These are phyloP conservation scores for Daedaleopsis sinensis DNA, from an alignment of 768 basidiomycete species.

Conservation along the genomic window DNA sequence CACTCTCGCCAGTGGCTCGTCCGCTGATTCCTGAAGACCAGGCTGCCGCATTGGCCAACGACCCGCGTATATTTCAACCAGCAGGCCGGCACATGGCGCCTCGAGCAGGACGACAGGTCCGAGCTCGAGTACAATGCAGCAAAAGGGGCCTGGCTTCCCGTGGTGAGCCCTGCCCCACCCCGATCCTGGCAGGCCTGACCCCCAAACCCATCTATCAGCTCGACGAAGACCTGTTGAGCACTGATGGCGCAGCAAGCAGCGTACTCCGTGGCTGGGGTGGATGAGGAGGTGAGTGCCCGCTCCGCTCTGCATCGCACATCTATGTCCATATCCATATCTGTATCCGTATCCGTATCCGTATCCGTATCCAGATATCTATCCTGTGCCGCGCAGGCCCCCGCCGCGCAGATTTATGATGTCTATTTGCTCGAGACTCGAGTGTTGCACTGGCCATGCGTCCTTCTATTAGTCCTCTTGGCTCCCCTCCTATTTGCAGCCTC, in stretches of 20 bases:
- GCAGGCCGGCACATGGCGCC: slow-evolving; percentile 77
- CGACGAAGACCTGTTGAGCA: slow-evolving; percentile 84
- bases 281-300: slow-evolving; percentile 75
- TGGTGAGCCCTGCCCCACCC: slow-evolving; percentile 50
- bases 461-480: too few species aligned
- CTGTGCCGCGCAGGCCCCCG: slow-evolving; percentile 65
- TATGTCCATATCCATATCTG: slow-evolving; percentile 13
- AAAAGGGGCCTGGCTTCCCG: slow-evolving; percentile 80
- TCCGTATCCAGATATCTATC: too few species aligned
- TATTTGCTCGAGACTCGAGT: too few species aligned
- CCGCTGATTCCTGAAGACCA: slow-evolving; percentile 56
- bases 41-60: slow-evolving; percentile 73
- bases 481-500: too few species aligned
- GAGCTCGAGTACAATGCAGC: slow-evolving; percentile 86
- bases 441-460: too few species aligned
- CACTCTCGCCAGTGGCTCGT: slow-evolving; percentile 50
- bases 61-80: slow-evolving; percentile 86
- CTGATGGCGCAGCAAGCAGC: slow-evolving; percentile 95
- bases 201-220: slow-evolving; percentile 31
- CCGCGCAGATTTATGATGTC: too few species aligned
- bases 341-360: too few species aligned
- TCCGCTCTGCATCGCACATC: not conserved
- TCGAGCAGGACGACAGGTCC: slow-evolving; percentile 87
- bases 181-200: not conserved
- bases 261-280: slow-evolving; percentile 90